These are phyloP conservation scores for Vitis hybrid DNA, from an alignment of 177 flowering plant genomes.

Conservation along the genomic window DNA sequence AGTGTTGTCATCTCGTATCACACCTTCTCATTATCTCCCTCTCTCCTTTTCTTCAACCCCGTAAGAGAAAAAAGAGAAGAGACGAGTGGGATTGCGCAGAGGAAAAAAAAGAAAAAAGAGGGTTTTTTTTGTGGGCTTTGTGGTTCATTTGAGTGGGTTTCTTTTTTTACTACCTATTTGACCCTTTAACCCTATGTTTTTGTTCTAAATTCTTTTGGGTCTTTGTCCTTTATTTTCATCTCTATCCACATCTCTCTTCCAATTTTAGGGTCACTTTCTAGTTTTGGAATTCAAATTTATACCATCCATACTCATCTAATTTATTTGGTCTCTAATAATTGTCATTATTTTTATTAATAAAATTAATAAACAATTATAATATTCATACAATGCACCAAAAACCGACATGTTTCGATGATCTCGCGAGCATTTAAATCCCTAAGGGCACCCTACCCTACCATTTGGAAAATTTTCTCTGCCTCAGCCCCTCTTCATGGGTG, in stretches of 20 bases:
- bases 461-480: constrained; percentile 12
- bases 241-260: background rate
- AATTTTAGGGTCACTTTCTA: background rate
- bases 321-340: background rate
- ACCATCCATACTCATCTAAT: background rate
- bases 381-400: background rate
- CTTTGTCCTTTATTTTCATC: background rate
- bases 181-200: constrained; percentile 6
- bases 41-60: too few species aligned
- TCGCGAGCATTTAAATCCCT: constrained; percentile 7
- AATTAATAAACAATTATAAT: background rate
- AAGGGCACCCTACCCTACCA: constrained; percentile 39
- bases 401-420: background rate
- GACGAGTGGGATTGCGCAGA: background rate
- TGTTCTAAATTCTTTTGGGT: constrained; percentile 4
- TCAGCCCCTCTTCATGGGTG: background rate
- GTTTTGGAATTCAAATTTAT: background rate
- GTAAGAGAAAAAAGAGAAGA: constrained; percentile 4
- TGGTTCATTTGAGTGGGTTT: constrained; percentile 4
- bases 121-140: constrained; percentile 7
- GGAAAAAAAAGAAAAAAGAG: background rate
- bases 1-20: background rate
- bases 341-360: too few species aligned
- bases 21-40: constrained; percentile 10
- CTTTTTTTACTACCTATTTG: background rate